phyloP scores from a whole-genome alignment of 139 green algal species.

The Choricystis sp. region DNA sequence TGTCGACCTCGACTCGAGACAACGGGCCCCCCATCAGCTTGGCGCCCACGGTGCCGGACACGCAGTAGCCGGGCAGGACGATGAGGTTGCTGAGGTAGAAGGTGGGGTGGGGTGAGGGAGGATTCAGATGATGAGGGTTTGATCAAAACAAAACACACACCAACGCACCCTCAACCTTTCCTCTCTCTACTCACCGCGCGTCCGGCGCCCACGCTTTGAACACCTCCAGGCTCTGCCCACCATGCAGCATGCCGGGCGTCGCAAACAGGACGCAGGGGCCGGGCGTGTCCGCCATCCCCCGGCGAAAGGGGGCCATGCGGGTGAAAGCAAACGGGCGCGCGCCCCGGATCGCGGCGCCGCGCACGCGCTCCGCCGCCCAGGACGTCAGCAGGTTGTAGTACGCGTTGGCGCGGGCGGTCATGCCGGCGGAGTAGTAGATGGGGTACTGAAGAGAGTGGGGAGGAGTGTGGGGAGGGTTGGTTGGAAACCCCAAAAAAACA shows the following conservation, averaged over 20 bases:
- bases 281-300: constrained; percentile 3
- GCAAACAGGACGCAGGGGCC: constrained; percentile 55
- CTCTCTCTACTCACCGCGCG: too few species aligned
- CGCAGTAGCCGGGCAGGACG: constrained; percentile 40
- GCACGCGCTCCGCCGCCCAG: constrained; percentile 29
- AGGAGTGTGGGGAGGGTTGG: background rate
- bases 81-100: too few species aligned
- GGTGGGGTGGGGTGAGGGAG: too few species aligned
- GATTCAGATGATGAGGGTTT: too few species aligned
- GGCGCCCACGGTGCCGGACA: constrained; percentile 20
- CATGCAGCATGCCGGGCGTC: constrained; percentile 54
- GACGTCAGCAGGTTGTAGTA: constrained; percentile 38
- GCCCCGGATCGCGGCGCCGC: background rate
- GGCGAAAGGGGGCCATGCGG: constrained; percentile 14
- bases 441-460: constrained; percentile 17
- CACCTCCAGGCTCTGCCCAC: constrained; percentile 42
- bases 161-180: too few species aligned
- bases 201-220: constrained; percentile 44
- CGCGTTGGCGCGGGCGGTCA: constrained; percentile 36
- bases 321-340: constrained; percentile 2
- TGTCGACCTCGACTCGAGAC: constrained; percentile 13
- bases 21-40: constrained; percentile 12
- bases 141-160: too few species aligned
- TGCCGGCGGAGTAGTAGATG: constrained; percentile 37
- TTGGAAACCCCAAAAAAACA: too few species aligned